Base-by-base conservation (phyloP, 2,329 filamentous ascomycete genomes). In the Aspergillus fructus region DNA sequence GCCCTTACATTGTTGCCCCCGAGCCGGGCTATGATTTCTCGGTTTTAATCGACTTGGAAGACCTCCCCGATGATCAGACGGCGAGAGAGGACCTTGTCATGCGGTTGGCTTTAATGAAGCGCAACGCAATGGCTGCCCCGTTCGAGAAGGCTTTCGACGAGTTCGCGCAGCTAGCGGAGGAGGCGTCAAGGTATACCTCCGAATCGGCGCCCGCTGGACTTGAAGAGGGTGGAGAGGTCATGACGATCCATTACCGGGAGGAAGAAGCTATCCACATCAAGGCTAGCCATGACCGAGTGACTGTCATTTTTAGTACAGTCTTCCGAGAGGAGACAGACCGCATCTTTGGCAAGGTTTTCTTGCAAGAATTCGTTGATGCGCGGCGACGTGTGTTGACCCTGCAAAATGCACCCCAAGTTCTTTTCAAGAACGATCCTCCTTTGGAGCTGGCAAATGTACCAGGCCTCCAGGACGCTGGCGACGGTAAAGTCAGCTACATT, bases 191-290 rank as follows among this genome's bases (percentile, higher is more conserved):
- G 71, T 97, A 94, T 74, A 96, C 91, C 39, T 91, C 90, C 2
- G 94, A 99, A 76, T 90, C 93, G 61, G 94, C 96, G 53, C 94
- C 94, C 1, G 91, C 96, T 73, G 93, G 93, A 61, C 82, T 97
- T 30, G 81, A 82, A 64, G 94, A 97, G 77, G 93, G 94, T 50
- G 93, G 93, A 56, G 87, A 94, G 66, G 89, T 97, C 59, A 96
- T 96, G 84, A 88, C 93, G 3, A 96, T 99, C 68, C 93, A 97
- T 76, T 99, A 99, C 79, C 90, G 94, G 56, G 96, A 99, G 71
- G 93, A 97, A 80, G 94, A 99, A 76, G 93, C 94, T 52, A 97
- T 99, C 71, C 99, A 96, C 76, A 89, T 99, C 80, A 97, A 99
- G 80, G 93, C 94, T 61, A 96, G 90, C 75, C 90, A 96, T 79